These are phyloP conservation scores for Naegleria lovaniensis DNA, from an alignment of 208 protist species.

Conservation along the genomic window DNA sequence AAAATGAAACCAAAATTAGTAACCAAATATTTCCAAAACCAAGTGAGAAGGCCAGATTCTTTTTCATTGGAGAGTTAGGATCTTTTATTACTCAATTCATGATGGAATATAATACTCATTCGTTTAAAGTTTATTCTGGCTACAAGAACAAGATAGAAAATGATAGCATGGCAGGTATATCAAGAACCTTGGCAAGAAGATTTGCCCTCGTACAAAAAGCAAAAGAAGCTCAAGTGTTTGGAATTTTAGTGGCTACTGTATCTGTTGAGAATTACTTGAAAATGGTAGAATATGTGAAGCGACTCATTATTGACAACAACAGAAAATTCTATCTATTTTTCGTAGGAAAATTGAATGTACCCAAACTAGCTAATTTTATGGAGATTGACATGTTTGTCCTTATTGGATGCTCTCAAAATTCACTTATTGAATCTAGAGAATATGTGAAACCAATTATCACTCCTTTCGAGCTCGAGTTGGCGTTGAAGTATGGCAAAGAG, in stretches of 20 bases:
- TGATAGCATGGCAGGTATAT: background rate
- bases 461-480: conserved; percentile 68
- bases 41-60: background rate
- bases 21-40: background rate
- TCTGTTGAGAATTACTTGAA: conserved; percentile 62
- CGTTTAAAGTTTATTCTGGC: background rate
- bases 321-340: conserved; percentile 75
- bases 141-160: background rate
- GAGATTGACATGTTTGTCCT: conserved; percentile 75
- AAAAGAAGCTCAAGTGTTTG: conserved; percentile 60
- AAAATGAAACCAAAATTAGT: background rate
- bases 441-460: conserved; percentile 77
- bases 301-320: conserved; percentile 33
- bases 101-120: background rate
- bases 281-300: conserved; percentile 53
- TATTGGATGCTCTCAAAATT: conserved; percentile 72
- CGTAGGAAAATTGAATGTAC: conserved; percentile 79
- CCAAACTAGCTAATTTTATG: conserved; percentile 79
- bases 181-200: background rate
- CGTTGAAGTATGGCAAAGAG: conserved; percentile 43
- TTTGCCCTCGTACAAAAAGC: background rate
- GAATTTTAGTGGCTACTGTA: conserved; percentile 71
- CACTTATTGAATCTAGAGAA: conserved; percentile 51
- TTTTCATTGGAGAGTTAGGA: background rate
- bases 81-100: background rate